Evolutionary conservation across 768 basidiomycete species (phyloP), one percentile per base, ranked within the genome.

Genomic region (Psilocybe cyanescens): DNA sequence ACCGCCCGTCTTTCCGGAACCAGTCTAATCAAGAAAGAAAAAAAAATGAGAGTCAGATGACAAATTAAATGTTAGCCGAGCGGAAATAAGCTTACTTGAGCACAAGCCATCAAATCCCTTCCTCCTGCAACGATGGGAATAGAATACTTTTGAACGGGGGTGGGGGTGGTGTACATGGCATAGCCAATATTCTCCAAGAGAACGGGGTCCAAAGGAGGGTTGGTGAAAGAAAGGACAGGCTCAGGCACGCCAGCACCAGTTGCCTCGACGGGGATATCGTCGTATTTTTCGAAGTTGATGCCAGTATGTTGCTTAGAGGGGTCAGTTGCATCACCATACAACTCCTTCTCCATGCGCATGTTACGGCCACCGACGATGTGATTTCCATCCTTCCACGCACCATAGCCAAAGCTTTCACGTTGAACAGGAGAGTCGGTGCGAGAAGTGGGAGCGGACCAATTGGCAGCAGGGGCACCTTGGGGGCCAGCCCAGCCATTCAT

Each of bases 231-330:
- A 65, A 75, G 85, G 70, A 98, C 86, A 48, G 97, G 95, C 45
- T 99, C 97, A 63, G 97, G 97, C n/a, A 99, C 97, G 68, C 91
- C 92, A 62, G 89, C 88, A 68, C 97, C 97, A 52, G 97, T 99
- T 37, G 96, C 97, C 79, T 99, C 97, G 67, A 99, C 96, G 65
- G 97, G 97, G 72, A 99, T 99, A 74, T 99, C 97, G 76, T 97
- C 97, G 71, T 99, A 99, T 78, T 97, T 97, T 81, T 99, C 97
- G 72, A 99, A 99, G 81, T 99, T 99, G 80, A 99, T 98, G 65
- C 97, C 97, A 47, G 96, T 97, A 73, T 94, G 89, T 75, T 97
- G 91, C 72, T 92, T 93, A 61, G 87, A 87, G 24, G 90, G 86
- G 74, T 98, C 97, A 49, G 85, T 80, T 44, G 84, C 83, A 65